phyloP scores from a whole-genome alignment of 495 filamentous ascomycete genomes.

The Aspergillus sclerotiicarbonarius region DNA sequence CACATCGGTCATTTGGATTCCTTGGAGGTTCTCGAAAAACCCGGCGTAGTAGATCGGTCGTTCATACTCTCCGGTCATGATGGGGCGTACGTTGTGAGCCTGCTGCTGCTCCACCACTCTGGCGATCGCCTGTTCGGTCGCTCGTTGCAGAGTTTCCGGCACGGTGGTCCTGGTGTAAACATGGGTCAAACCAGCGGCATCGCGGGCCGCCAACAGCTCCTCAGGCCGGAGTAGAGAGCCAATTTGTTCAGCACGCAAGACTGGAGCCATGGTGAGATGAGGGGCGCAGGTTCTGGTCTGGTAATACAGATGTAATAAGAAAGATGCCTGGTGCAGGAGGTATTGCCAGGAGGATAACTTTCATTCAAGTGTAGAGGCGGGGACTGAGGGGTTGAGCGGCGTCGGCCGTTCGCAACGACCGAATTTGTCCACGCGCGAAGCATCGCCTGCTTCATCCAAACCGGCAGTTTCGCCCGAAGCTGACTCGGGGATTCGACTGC shows the following conservation, averaged over 20 bases:
- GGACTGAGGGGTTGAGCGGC: not conserved
- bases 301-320: not conserved
- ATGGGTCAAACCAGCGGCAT: conserved; percentile 20
- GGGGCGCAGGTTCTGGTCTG: not conserved
- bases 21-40: conserved; percentile 21
- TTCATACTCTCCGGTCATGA: conserved; percentile 25
- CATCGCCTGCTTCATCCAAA: not conserved
- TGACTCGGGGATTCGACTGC: not conserved
- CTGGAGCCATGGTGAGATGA: conserved; percentile 26
- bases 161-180: conserved; percentile 8
- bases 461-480: not conserved
- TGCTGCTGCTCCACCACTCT: conserved; percentile 18
- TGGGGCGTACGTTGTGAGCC: conserved; percentile 16
- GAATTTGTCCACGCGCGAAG: too few relatives aligned
- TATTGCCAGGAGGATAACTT: not conserved
- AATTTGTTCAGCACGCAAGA: conserved; percentile 27
- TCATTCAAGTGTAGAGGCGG: not conserved
- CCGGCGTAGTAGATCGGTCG: conserved; percentile 23
- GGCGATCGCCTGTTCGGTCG: conserved; percentile 17
- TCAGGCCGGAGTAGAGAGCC: conserved; percentile 24
- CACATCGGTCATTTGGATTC: conserved; percentile 15
- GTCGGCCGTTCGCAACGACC: not conserved
- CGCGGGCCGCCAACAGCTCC: conserved; percentile 18
- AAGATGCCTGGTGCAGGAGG: not conserved
- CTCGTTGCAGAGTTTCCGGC: not conserved